Evolutionary conservation across 176 grass and related monocot species (phyloP).

Genomic region (Ensete glaucum): DNA sequence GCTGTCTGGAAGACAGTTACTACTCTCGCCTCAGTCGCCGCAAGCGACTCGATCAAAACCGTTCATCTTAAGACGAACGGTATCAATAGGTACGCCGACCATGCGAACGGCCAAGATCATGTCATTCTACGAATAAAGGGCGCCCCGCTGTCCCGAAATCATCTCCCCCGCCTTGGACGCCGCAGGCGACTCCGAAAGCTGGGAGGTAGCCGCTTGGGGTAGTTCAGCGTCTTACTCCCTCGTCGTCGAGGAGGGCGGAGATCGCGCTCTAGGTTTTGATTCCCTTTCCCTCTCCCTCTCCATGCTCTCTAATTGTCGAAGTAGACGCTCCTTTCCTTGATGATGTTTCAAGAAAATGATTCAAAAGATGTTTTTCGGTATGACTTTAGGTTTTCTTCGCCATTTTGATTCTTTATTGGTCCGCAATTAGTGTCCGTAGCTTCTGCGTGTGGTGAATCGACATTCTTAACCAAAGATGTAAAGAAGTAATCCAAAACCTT

Average conservation of each 20-base stretch:
- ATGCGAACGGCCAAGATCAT: neutral
- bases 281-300: neutral
- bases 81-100: neutral
- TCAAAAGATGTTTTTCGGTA: neutral
- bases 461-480: no score
- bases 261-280: neutral
- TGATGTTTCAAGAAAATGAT: neutral
- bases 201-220: neutral
- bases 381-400: no score
- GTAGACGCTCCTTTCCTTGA: neutral
- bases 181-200: constrained; percentile 14
- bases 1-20: neutral
- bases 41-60: neutral
- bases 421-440: no score
- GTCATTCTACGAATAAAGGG: neutral
- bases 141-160: neutral
- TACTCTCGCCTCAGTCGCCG: neutral
- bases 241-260: neutral
- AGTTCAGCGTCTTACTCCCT: neutral
- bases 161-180: neutral
- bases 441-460: no score
- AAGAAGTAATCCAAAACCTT: no score
- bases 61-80: no score
- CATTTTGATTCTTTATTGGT: no score
- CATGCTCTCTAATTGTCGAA: neutral